These are phyloP conservation scores for Amphibolis antarctica DNA, from an alignment of 106 monocot genomes.

Conservation along the genomic window DNA sequence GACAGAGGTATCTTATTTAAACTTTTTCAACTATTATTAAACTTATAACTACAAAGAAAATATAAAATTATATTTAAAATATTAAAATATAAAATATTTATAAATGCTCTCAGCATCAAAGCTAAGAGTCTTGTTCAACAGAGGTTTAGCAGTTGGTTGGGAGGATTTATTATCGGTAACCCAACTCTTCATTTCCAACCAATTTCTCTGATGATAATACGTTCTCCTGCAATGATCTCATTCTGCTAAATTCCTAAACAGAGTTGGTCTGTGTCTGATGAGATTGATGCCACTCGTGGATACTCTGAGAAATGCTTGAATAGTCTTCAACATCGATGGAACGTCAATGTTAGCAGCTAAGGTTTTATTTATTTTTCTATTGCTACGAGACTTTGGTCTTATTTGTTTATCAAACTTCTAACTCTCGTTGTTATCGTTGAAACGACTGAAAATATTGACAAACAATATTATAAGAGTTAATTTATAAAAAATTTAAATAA, in stretches of 20 bases:
- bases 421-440: no score
- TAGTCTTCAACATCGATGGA: conserved; percentile 13
- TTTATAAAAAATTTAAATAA: no score
- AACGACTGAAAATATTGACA: no score
- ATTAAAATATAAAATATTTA: no score
- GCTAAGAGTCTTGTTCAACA: conserved; percentile 11
- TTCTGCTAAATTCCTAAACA: neutral
- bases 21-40: no score
- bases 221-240: neutral
- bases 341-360: conserved; percentile 12
- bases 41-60: no score
- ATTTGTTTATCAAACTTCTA: no score
- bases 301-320: conserved; percentile 30
- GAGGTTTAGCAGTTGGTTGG: conserved; percentile 15
- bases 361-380: no score
- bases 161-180: conserved; percentile 14
- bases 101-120: conserved; percentile 20
- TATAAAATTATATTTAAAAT: no score
- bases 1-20: no score
- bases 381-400: no score
- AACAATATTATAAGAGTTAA: no score
- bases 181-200: neutral
- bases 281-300: conserved; percentile 25
- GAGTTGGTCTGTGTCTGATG: neutral
- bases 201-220: neutral